Evolutionary conservation across 1,139 yeast genomes (phyloP), one percentile per base, ranked within the genome.

Genomic region (Waltiozyma sp.): DNA sequence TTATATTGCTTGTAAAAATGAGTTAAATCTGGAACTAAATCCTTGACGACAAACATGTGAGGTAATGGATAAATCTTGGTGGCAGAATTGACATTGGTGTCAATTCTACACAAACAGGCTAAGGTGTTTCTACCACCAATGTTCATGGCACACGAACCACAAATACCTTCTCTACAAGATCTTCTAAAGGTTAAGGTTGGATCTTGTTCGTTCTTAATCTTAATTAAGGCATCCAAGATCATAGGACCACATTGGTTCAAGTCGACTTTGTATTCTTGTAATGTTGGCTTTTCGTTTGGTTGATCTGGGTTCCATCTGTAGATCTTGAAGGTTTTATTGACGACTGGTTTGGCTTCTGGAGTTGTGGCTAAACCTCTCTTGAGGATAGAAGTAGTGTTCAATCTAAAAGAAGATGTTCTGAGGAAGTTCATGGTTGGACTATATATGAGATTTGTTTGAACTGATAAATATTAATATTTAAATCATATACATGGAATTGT

Each of bases 131-230:
- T 75, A 55, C 99, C 99, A 52, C 95, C 95, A 65, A 91, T 91
- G 73, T 91, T 91, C 99, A 91, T 91, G 57, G 99, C 99, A 73
- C 99, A 91, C 5, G 97, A 91, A 41, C 99, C 99, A 71, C 99
- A 91, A 56, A 91, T 93, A 59, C 99, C 99, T 69, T 91, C 99
- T 73, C 99, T 89, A 71, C 98, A 91, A 42, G 97, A 88, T 69
- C 98, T 82, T 73, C 99, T 82, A 68, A 91, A 84, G 4, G 98
- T 91, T 62, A 91, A 76, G 28, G 97, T 85, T 37, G 97, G 68
- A 64, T 91, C 99, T 64, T 87, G 94, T 66, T 91, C 98, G 65
- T 88, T 88, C 70, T 91, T 91, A 66, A 91, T 88, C 68, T 89
- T 91, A 57, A 91, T 67, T 51, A 91, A 68, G 37, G 98, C 98